These are phyloP conservation scores for Colletotrichum spinosum DNA, from an alignment of 2,329 filamentous ascomycete genomes.

Conservation along the genomic window DNA sequence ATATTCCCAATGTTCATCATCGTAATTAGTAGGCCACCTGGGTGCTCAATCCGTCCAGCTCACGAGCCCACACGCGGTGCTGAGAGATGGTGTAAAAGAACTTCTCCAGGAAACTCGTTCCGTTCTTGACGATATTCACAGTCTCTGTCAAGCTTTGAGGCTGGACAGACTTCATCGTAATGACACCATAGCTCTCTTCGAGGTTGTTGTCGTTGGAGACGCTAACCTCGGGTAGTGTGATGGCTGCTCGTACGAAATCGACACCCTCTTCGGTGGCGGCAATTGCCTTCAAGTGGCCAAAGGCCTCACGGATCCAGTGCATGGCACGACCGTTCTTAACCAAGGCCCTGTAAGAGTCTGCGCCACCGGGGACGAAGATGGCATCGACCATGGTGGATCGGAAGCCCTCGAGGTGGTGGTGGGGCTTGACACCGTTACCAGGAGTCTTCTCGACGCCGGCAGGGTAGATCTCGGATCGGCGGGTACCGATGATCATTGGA, in stretches of 20 bases:
- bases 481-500: slow-evolving; percentile 78
- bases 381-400: slow-evolving; percentile 86
- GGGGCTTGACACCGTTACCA: slow-evolving; percentile 70
- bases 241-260: slow-evolving; percentile 65
- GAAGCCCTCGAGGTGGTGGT: slow-evolving; percentile 85
- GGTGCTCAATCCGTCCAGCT: slow-evolving; percentile 75
- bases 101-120: slow-evolving; percentile 75
- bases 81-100: slow-evolving; percentile 77
- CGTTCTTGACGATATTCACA: slow-evolving; percentile 73
- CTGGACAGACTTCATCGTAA: slow-evolving; percentile 69
- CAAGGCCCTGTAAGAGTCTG: slow-evolving; percentile 71
- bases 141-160: slow-evolving; percentile 71
- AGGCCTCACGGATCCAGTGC: slow-evolving; percentile 84
- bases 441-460: slow-evolving; percentile 65
- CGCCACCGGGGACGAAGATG: slow-evolving; percentile 80
- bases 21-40: slow-evolving; percentile 74
- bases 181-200: slow-evolving; percentile 80
- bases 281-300: slow-evolving; percentile 84
- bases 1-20: background rate
- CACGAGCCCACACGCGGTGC: slow-evolving; percentile 80
- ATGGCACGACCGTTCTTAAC: slow-evolving; percentile 77
- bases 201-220: slow-evolving; percentile 60
- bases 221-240: slow-evolving; percentile 56
- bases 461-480: slow-evolving; percentile 74
- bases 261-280: slow-evolving; percentile 81